These are phyloP conservation scores for Ophiostoma sp. DNA, from an alignment of 2,329 filamentous ascomycete genomes.

Conservation along the genomic window DNA sequence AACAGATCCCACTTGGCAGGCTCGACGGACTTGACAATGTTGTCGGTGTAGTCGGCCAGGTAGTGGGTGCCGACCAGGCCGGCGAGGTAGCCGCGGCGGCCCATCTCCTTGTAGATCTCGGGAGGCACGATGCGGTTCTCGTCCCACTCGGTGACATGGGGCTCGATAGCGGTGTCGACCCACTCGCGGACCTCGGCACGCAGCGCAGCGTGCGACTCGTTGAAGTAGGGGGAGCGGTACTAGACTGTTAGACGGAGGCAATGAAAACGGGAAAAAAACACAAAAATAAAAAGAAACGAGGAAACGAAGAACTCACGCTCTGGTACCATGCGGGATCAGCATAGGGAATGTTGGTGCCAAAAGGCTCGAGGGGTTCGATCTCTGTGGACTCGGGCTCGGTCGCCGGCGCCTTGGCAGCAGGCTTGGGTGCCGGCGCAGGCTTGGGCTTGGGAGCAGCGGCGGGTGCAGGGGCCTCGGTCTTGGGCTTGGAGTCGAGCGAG, in stretches of 20 bases:
- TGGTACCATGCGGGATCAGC: constrained; percentile 94
- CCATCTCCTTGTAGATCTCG: constrained; percentile 92
- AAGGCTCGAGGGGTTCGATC: constrained; percentile 70
- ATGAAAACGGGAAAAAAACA: neutral
- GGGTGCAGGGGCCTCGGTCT: constrained; percentile 45
- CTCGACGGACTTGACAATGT: constrained; percentile 68
- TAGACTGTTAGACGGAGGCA: constrained; percentile 34
- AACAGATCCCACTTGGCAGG: constrained; percentile 95
- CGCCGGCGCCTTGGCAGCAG: constrained; percentile 32
- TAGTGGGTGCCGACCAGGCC: constrained; percentile 82
- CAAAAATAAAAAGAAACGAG: neutral
- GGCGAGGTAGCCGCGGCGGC: constrained; percentile 85
- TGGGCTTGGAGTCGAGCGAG: constrained; percentile 82
- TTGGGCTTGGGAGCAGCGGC: constrained; percentile 35
- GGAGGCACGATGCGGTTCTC: constrained; percentile 87
- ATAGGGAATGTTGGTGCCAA: constrained; percentile 82
- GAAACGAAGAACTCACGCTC: constrained; percentile 53
- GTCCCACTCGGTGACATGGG: constrained; percentile 92
- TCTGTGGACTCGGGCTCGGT: constrained; percentile 18
- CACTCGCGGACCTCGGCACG: constrained; percentile 87
- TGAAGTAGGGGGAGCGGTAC: constrained; percentile 97
- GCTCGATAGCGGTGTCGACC: constrained; percentile 85
- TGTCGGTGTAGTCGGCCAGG: constrained; percentile 66
- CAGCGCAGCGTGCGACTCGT: constrained; percentile 85
- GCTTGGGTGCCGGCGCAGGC: constrained; percentile 30